A percentile compares a stretch with the other conserved stretches of the same genome.
Evolutionary conservation across 352 stramenopile species (phyloP).

Genomic region (Phytopythium montanum): DNA sequence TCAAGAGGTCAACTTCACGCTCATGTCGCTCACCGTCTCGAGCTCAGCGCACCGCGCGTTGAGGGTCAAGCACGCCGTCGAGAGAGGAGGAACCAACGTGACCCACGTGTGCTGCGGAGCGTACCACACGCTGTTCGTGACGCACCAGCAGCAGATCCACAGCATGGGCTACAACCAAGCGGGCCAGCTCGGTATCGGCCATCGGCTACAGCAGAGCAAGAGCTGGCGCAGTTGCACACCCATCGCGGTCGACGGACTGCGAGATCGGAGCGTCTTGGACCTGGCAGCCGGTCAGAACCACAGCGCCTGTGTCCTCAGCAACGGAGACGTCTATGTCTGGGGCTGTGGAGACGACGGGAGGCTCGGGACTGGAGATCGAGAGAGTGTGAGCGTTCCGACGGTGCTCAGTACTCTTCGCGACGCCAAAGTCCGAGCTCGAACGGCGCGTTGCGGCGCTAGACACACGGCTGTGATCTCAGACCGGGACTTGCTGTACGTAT

Average conservation of each 20-base stretch:
- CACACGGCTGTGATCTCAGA: conserved; percentile 71
- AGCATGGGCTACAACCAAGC: conserved; percentile 81
- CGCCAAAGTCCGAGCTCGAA: conserved; percentile 31
- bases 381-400: conserved; percentile 33
- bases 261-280: conserved; percentile 61
- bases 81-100: conserved; percentile 48
- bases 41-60: conserved; percentile 48
- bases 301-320: conserved; percentile 66
- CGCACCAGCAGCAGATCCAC: conserved; percentile 71
- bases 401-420: conserved; percentile 36
- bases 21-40: conserved; percentile 17
- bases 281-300: conserved; percentile 71
- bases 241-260: conserved; percentile 39
- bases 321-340: conserved; percentile 74
- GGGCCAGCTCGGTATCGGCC: conserved; percentile 61
- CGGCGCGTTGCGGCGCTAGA: conserved; percentile 58
- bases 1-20: conserved; percentile 49
- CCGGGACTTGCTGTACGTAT: conserved; percentile 64
- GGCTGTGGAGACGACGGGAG: conserved; percentile 67
- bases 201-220: conserved; percentile 55
- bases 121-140: conserved; percentile 71
- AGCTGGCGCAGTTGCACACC: conserved; percentile 69
- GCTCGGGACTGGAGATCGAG: conserved; percentile 37
- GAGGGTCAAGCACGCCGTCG: conserved; percentile 56
- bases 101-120: conserved; percentile 64